phyloP scores from a whole-genome alignment of 148 eudicot species.

The Vaccinium corymbosum region DNA sequence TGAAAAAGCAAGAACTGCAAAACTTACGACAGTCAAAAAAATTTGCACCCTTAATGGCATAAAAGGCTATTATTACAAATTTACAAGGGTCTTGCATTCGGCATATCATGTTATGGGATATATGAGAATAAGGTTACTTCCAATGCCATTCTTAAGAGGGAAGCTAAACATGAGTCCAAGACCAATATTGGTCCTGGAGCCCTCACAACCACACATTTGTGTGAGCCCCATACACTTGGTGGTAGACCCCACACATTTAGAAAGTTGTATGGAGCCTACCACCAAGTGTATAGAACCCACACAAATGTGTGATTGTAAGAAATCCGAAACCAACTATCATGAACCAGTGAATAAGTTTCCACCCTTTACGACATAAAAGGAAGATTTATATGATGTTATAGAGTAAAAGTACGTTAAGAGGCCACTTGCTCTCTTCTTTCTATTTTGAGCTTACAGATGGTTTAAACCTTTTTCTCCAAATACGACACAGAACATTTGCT shows the following conservation, averaged over 20 bases:
- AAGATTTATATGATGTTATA: neutral
- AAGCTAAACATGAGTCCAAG: neutral
- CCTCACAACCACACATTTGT: neutral
- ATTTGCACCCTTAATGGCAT: neutral
- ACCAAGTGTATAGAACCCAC: conserved; percentile 9
- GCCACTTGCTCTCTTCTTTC: neutral
- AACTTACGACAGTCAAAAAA: neutral
- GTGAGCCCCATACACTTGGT: neutral
- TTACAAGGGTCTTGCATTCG: neutral
- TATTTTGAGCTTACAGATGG: neutral
- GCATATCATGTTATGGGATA: neutral
- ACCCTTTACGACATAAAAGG: neutral
- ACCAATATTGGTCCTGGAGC: neutral
- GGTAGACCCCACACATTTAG: neutral
- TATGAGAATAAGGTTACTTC: neutral
- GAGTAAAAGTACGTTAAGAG: neutral
- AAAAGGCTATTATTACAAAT: too few species aligned
- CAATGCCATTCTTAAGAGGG: neutral
- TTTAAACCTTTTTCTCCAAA: neutral
- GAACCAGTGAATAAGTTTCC: neutral
- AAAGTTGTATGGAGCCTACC: neutral
- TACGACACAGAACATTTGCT: neutral
- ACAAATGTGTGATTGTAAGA: conserved; percentile 5
- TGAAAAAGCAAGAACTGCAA: neutral
- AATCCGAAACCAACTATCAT: neutral